Conservation (phyloP, 768 basidiomycete genomes). For the Mycena kentingensis region DNA sequence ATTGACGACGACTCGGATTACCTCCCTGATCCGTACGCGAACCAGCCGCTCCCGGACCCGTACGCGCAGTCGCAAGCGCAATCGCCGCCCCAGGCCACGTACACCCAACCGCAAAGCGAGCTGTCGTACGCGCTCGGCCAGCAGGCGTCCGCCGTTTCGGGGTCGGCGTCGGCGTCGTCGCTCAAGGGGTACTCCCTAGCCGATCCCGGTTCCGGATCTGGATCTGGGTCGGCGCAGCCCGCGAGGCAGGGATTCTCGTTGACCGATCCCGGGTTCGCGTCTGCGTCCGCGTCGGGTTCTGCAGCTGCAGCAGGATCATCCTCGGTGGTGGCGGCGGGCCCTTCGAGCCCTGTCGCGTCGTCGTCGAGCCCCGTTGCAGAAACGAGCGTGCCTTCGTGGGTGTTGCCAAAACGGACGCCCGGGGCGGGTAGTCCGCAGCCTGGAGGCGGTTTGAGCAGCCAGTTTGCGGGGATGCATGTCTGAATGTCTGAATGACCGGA, state of each 20-base stretch:
- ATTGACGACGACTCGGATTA: constrained; percentile 10
- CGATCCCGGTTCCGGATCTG: constrained; percentile 2
- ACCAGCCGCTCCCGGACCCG: constrained; percentile 3
- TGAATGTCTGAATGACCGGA: background rate
- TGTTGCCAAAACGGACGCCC: constrained; percentile 43
- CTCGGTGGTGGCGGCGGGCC: background rate
- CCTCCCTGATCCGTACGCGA: constrained; percentile 18
- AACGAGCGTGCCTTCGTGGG: constrained; percentile 44
- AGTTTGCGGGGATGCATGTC: constrained; percentile 34
- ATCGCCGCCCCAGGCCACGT: background rate
- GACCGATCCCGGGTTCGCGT: constrained; percentile 1
- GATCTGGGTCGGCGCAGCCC: background rate
- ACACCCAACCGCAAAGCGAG: constrained; percentile 1
- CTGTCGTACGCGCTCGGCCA: constrained; percentile 11
- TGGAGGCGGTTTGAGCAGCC: constrained; percentile 21
- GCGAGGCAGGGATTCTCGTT: constrained; percentile 8
- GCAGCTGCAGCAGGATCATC: background rate
- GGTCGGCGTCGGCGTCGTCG: background rate
- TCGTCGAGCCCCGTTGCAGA: constrained; percentile 12
- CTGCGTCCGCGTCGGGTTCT: background rate
- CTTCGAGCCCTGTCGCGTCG: constrained; percentile 2
- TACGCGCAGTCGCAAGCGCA: background rate
- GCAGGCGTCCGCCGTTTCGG: too few species aligned
- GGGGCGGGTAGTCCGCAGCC: constrained; percentile 7
- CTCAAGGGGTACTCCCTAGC: constrained; percentile 5